Conservation (phyloP, 169 alveolate species). For the Babesia bigemina region DNA sequence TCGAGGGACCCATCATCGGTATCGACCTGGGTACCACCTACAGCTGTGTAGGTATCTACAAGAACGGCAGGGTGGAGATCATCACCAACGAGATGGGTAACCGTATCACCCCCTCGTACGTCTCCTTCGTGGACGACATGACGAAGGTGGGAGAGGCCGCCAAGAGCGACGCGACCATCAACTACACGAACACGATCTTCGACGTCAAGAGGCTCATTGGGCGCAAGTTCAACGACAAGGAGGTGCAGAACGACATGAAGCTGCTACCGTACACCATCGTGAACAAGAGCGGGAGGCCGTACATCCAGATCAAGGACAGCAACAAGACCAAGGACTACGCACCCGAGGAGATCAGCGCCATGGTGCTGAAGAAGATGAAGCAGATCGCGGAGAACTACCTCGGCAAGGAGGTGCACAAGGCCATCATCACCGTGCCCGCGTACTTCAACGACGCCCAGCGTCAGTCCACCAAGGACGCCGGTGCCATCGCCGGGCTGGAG, state of each 20-base stretch:
- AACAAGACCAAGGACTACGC: conserved; percentile 91
- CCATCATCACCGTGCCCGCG: conserved; percentile 97
- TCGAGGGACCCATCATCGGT: conserved; percentile 95
- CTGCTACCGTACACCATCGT: conserved; percentile 94
- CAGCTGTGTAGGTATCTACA: conserved; percentile 97
- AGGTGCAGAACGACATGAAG: conserved; percentile 94
- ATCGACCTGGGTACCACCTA: conserved; percentile 98
- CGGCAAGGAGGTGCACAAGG: conserved; percentile 94
- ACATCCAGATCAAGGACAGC: conserved; percentile 89
- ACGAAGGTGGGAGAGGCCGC: conserved; percentile 97
- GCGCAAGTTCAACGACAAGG: conserved; percentile 93
- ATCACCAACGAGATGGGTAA: conserved; percentile 91
- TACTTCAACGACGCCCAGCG: conserved; percentile 99
- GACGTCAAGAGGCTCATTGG: conserved; percentile 99
- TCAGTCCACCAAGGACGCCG: conserved; percentile 99
- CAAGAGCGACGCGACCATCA: conserved; percentile 95
- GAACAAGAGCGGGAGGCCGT: conserved; percentile 93
- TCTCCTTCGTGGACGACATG: conserved; percentile 95
- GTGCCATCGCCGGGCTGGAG: conserved; percentile 97
- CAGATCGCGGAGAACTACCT: conserved; percentile 96
- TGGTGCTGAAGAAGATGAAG: conserved; percentile 96
- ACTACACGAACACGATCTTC: conserved; percentile 95
- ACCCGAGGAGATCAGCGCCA: conserved; percentile 98
- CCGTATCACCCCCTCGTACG: conserved; percentile 98
- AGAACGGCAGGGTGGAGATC: conserved; percentile 97